Percentiles rank a stretch among this genome's conserved stretches.
These are phyloP conservation scores for Chaetomium sp. DNA, from an alignment of 2,329 filamentous ascomycete genomes.

Conservation along the genomic window DNA sequence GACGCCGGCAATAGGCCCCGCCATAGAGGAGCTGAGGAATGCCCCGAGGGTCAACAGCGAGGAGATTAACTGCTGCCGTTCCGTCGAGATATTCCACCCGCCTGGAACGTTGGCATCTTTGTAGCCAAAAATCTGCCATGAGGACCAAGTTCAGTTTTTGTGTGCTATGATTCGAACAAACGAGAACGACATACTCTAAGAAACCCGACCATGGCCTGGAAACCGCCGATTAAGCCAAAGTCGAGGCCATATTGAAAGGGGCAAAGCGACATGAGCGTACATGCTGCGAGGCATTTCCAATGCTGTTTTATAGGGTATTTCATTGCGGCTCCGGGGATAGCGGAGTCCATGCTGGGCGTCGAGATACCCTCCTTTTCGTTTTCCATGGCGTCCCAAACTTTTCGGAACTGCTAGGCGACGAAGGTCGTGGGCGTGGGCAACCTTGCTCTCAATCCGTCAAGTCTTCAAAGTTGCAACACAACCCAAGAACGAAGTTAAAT, in stretches of 20 bases:
- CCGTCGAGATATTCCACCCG: conserved; percentile 49
- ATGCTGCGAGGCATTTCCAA: conserved; percentile 44
- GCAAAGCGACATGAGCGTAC: conserved; percentile 51
- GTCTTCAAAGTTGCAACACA: not conserved
- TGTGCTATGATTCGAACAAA: too few species aligned
- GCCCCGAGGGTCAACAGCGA: conserved; percentile 38
- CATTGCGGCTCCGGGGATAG: not conserved
- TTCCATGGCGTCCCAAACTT: conserved; percentile 9
- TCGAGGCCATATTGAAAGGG: conserved; percentile 56
- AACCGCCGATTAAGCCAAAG: conserved; percentile 53
- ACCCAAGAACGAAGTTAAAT: not conserved
- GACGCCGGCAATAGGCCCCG: conserved; percentile 43
- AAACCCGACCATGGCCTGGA: conserved; percentile 55
- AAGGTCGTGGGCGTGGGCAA: not conserved
- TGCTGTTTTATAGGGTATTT: conserved; percentile 36
- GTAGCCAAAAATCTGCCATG: conserved; percentile 42
- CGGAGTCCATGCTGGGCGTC: not conserved
- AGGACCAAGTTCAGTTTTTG: not conserved
- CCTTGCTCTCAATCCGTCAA: not conserved
- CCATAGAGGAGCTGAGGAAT: conserved; percentile 46
- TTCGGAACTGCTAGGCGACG: not conserved
- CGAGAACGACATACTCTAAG: conserved; percentile 41
- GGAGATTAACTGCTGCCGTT: conserved; percentile 50
- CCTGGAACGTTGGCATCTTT: conserved; percentile 39
- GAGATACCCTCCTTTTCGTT: conserved; percentile 8